Evolutionary conservation across 2,329 filamentous ascomycete genomes (phyloP), one percentile per base, ranked within the genome.

Genomic region (Orbilia blumenaviensis): DNA sequence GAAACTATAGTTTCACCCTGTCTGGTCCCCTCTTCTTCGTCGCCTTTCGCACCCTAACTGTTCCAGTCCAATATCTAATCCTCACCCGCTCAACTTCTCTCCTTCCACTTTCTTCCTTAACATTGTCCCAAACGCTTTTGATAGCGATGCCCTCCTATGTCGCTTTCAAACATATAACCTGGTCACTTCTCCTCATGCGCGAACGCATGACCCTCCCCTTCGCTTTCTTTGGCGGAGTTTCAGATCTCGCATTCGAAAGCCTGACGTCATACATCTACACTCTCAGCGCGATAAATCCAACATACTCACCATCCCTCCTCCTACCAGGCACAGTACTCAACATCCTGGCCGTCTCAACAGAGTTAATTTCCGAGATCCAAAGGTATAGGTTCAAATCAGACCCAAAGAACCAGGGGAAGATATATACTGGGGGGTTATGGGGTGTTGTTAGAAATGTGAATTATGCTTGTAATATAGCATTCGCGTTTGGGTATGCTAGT

Each of bases 401-500:
- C 10, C 16, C 34, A 4, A 64, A 18, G 58, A 72, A 72, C 46
- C 25, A 72, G 7, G 67, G 67, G 25, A 72, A 72, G 38, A 38
- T 72, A 14, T 72, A 72, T 29, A 64, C 67, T 4, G 67, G 67
- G 2, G 46, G 67, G 18, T 9, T 72, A 9, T 72, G 67, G 67
- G 60, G 67, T 2, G 29, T 16, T 9, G 67, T 64, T 25, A 54
- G 67, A 36, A 64, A 72, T 58, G 56, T 48, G 46, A 72, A 60
- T 58, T 72, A 72, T 64, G 38, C 67, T 64, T 72, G 67, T 48
- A 72, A 72, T 50, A 12, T 72, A 5, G 10, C 58, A 3, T 72
- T 72, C 29, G 12, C 46, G 48, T 64, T 58, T 50, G 67, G 58
- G 32, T 72, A 72, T 29, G 67, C 46, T 16, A 41, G 54, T 25